phyloP scores from a whole-genome alignment of 768 basidiomycete species.

The Dictyophora rubrovolvata region DNA sequence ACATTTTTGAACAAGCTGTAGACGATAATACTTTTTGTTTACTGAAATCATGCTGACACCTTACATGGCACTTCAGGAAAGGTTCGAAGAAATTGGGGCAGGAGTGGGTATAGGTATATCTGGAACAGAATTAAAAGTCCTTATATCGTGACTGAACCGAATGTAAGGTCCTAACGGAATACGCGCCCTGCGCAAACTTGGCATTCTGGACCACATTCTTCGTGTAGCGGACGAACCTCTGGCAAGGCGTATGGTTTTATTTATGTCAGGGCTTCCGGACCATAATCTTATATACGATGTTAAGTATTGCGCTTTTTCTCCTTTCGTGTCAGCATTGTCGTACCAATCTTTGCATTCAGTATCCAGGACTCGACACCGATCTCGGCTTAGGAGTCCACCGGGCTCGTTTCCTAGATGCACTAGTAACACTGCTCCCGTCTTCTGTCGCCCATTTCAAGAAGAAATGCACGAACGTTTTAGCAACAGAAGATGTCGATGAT shows the following conservation, averaged over 20 bases:
- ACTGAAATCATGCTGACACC: neutral
- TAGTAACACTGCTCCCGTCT: slow-evolving; percentile 34
- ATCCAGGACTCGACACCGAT: slow-evolving; percentile 24
- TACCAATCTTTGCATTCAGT: slow-evolving; percentile 16
- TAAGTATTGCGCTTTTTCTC: slow-evolving; percentile 8
- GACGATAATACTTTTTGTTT: slow-evolving; percentile 1
- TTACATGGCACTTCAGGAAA: slow-evolving; percentile 22
- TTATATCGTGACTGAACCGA: neutral
- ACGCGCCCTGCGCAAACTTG: slow-evolving; percentile 33
- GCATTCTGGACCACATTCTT: slow-evolving; percentile 34
- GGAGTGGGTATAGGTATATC: slow-evolving; percentile 38
- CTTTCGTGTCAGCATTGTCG: neutral
- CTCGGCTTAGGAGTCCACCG: slow-evolving; percentile 37
- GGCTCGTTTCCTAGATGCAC: slow-evolving; percentile 39
- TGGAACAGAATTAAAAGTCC: slow-evolving; percentile 1
- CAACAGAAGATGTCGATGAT: neutral
- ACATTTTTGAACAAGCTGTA: slow-evolving; percentile 47
- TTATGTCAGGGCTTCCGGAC: slow-evolving; percentile 31
- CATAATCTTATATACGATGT: slow-evolving; percentile 40
- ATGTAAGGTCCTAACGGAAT: slow-evolving; percentile 40
- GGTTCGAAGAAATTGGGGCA: slow-evolving; percentile 45
- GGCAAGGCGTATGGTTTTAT: slow-evolving; percentile 26
- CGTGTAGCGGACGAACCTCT: slow-evolving; percentile 25
- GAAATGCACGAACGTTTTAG: slow-evolving; percentile 31
- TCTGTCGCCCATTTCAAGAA: slow-evolving; percentile 38